Evolutionary conservation across 257 asterid genomes (phyloP).

Genomic region (Ballota nigra): DNA sequence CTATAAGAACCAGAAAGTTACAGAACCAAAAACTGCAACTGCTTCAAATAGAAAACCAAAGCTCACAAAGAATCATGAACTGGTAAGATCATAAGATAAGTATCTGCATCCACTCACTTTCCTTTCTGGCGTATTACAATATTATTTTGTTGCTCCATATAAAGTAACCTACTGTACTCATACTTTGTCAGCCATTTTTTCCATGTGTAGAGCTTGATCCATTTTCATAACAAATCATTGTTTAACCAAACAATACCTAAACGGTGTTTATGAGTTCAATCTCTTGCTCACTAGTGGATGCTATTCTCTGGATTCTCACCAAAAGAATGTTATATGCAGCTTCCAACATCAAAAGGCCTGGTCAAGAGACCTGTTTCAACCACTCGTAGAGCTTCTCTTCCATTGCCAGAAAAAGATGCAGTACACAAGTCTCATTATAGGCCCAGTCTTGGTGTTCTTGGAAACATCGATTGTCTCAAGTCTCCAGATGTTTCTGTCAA

Average conservation of each 20-base stretch:
- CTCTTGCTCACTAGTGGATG: neutral
- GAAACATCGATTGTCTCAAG: slow-evolving; percentile 42
- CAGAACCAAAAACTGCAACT: slow-evolving; percentile 41
- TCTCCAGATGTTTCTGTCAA: slow-evolving; percentile 78
- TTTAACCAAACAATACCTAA: neutral
- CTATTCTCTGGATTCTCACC: slow-evolving; percentile 11
- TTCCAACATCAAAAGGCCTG: slow-evolving; percentile 45
- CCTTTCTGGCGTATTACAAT: neutral
- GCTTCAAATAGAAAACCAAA: slow-evolving; percentile 50
- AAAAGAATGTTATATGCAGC: slow-evolving; percentile 38
- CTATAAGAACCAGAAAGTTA: slow-evolving; percentile 37
- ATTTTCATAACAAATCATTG: neutral
- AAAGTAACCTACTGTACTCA: neutral
- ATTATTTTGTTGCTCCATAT: neutral
- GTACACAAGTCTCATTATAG: slow-evolving; percentile 36
- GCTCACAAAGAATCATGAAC: slow-evolving; percentile 53
- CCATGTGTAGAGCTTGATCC: neutral
- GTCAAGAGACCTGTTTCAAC: slow-evolving; percentile 53
- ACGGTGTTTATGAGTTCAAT: slow-evolving; percentile 1
- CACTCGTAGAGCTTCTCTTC: slow-evolving; percentile 70
- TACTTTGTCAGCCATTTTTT: neutral
- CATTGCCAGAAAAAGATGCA: slow-evolving; percentile 48
- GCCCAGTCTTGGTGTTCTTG: slow-evolving; percentile 34
- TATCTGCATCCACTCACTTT: neutral
- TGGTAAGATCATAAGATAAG: slow-evolving; percentile 40